Percentiles rank a stretch among this genome's conserved stretches.
Evolutionary conservation across 1,139 yeast species (phyloP).

Genomic region (Pichia cactophila): DNA sequence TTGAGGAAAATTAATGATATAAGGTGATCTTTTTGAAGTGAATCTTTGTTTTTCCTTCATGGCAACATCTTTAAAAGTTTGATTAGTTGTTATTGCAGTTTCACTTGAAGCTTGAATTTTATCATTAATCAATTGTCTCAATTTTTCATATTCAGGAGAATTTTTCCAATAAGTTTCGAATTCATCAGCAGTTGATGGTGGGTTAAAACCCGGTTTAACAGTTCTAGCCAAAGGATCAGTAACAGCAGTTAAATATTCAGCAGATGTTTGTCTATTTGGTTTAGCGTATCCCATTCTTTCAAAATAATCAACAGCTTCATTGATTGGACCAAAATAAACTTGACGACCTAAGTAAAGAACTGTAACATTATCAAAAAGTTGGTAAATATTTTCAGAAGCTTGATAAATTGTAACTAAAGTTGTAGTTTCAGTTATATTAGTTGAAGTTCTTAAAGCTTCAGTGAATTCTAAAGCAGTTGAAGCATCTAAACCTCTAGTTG

Average conservation of each 20-base stretch:
- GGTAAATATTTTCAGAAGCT: slow-evolving; percentile 73
- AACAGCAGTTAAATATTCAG: slow-evolving; percentile 73
- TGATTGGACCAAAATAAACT: slow-evolving; percentile 61
- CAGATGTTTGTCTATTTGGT: slow-evolving; percentile 72
- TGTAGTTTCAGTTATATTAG: slow-evolving; percentile 50
- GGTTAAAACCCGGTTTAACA: slow-evolving; percentile 41
- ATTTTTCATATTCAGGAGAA: slow-evolving; percentile 31
- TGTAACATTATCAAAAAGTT: slow-evolving; percentile 64
- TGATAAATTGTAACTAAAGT: slow-evolving; percentile 76
- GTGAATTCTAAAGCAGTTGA: slow-evolving; percentile 77
- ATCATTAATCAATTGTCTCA: slow-evolving; percentile 27
- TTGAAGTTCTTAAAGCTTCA: slow-evolving; percentile 57
- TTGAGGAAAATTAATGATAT: slow-evolving; percentile 36
- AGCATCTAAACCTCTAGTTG: slow-evolving; percentile 69
- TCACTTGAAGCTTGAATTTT: background rate
- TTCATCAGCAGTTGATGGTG: slow-evolving; percentile 34
- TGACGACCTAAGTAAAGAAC: slow-evolving; percentile 74
- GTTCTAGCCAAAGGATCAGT: slow-evolving; percentile 50
- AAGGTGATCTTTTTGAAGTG: slow-evolving; percentile 32
- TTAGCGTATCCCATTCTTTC: slow-evolving; percentile 61
- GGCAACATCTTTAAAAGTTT: slow-evolving; percentile 26
- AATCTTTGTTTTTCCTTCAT: slow-evolving; percentile 33
- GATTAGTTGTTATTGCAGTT: slow-evolving; percentile 25
- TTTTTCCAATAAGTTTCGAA: slow-evolving; percentile 41
- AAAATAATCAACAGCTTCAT: slow-evolving; percentile 53